These are phyloP conservation scores for Blastomyces parvus DNA, from an alignment of 2,329 filamentous ascomycete species.

Conservation along the genomic window DNA sequence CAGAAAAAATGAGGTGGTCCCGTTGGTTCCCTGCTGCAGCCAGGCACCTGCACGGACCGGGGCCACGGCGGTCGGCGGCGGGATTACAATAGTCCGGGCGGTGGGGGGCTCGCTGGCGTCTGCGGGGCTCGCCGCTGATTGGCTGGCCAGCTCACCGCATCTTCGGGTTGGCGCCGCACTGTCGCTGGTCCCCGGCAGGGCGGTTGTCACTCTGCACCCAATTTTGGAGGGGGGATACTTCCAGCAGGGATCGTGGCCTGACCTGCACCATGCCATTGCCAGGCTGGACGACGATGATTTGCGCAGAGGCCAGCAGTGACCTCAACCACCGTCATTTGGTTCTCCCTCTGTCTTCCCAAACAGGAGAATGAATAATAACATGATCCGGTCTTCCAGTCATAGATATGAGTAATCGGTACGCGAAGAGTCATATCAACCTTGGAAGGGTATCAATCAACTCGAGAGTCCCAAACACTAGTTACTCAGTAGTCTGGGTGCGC, in stretches of 20 bases:
- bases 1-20: conserved; percentile 11
- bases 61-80: conserved; percentile 13
- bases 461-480: not conserved
- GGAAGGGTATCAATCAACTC: not conserved
- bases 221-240: conserved; percentile 2
- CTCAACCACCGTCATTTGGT: not conserved
- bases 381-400: not conserved
- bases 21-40: too few relatives aligned
- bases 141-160: conserved; percentile 10
- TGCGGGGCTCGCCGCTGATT: not conserved
- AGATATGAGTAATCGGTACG: not conserved
- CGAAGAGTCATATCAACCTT: too few relatives aligned
- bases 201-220: conserved; percentile 1
- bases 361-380: not conserved
- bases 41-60: not conserved
- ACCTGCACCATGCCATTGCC: not conserved
- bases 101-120: not conserved
- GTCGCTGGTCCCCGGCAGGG: not conserved
- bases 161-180: conserved; percentile 1
- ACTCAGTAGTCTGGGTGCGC: not conserved
- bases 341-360: not conserved
- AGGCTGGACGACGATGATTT: not conserved
- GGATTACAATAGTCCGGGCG: conserved; percentile 1
- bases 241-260: not conserved
- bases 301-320: not conserved